Conservation (phyloP, 306 rosid genomes). For the Gastrolobium bilobum region DNA sequence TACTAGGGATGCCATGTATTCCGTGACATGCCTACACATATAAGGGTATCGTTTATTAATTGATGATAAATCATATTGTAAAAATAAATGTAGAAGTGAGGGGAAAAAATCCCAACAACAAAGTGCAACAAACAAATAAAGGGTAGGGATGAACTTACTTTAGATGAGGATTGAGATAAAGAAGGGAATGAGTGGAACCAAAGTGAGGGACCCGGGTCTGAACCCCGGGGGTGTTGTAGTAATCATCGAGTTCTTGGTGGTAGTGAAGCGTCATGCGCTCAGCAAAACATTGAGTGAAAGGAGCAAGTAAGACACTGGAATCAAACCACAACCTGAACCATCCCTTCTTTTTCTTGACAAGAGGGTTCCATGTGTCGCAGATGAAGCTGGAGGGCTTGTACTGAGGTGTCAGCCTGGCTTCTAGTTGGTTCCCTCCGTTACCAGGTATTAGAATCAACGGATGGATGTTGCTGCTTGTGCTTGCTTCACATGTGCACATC, state of each 20-base stretch:
- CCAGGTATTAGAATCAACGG: conserved; percentile 88
- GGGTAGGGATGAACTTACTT: conserved; percentile 55
- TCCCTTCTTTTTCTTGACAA: conserved; percentile 56
- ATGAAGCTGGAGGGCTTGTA: conserved; percentile 66
- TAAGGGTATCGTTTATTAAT: not conserved
- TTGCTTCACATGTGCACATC: conserved; percentile 58
- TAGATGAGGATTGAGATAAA: conserved; percentile 78
- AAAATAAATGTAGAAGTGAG: not conserved
- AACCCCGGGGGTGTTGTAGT: conserved; percentile 73
- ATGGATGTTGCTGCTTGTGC: conserved; percentile 53
- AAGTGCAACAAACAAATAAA: not conserved
- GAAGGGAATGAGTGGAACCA: conserved; percentile 81
- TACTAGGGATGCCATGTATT: conserved; percentile 79
- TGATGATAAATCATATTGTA: not conserved
- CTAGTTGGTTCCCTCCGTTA: conserved; percentile 90
- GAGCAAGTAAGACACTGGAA: conserved; percentile 68
- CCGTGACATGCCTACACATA: conserved; percentile 61
- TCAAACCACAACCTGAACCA: conserved; percentile 97
- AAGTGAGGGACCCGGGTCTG: conserved; percentile 73
- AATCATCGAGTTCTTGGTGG: conserved; percentile 66
- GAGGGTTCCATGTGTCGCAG: conserved; percentile 78
- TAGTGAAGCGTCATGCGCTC: conserved; percentile 83
- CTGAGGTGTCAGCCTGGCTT: conserved; percentile 64
- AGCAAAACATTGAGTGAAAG: conserved; percentile 85
- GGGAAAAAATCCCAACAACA: not conserved